phyloP scores from a whole-genome alignment of 495 filamentous ascomycete genomes.

The Entonaema liquescens region DNA sequence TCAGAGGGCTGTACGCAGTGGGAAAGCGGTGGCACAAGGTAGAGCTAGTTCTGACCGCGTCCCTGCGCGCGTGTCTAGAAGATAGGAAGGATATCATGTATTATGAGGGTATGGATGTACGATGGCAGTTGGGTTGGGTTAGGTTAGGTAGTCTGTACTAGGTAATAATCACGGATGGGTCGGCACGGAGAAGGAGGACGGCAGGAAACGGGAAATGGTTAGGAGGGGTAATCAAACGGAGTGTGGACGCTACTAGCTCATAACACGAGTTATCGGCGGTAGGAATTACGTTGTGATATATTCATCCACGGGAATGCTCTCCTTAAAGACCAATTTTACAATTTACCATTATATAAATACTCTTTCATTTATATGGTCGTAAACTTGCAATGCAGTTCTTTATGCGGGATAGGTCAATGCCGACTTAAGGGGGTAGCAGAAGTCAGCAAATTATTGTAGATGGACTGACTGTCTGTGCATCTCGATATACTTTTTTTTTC shows the following conservation, averaged over 20 bases:
- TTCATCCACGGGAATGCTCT: background rate
- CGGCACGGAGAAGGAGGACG: background rate
- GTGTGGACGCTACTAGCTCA: background rate
- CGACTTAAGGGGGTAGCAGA: conserved; percentile 5
- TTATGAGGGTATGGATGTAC: conserved; percentile 3
- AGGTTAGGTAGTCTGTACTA: conserved; percentile 1
- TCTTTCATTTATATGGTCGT: background rate
- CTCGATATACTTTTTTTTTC: conserved; percentile 11
- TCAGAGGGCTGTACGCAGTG: conserved; percentile 17
- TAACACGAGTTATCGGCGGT: background rate
- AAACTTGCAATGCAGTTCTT: background rate
- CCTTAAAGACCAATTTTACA: background rate
- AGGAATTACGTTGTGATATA: background rate
- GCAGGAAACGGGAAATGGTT: background rate
- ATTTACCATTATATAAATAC: background rate
- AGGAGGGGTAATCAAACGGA: conserved; percentile 16
- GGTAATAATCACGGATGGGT: conserved; percentile 12
- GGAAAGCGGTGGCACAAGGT: conserved; percentile 22
- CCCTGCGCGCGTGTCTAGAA: conserved; percentile 37
- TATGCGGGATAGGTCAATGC: conserved; percentile 5
- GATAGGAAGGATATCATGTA: conserved; percentile 18
- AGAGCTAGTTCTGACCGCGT: conserved; percentile 41
- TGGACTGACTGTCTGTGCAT: conserved; percentile 1
- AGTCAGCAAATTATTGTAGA: background rate
- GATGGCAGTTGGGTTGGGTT: background rate